Base-by-base conservation (phyloP, 2,329 filamentous ascomycete genomes). In the Hymenoscyphus fructigenus region DNA sequence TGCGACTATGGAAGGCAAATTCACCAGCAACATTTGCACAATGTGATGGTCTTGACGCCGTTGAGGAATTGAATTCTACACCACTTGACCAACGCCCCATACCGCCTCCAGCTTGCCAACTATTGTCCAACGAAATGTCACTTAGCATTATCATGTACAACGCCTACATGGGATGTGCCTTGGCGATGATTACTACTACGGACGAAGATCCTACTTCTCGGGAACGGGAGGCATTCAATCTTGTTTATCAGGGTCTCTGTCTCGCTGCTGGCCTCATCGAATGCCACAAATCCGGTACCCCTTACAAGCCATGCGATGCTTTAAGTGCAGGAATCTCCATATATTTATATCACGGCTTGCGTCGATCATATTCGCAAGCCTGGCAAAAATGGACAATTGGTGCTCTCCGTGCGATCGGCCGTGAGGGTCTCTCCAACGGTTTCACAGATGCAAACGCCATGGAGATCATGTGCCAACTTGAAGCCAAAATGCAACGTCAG, bases 221-320 rank as follows among this genome's bases (percentile, higher is more conserved):
- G 36, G 67, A 70, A 20, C 36, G 65, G 0, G 67, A 70, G 32
- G 61, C 62, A 12, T 70, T 61, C 41, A 63, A 63, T 20, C 64
- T 70, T 9, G 65, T 66, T 7, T 70, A 70, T 53, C 59, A 66
- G 17, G 69, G 64, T 29, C 57, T 70, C 4, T 61, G 65, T 1
- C 64, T 70, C 23, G 56, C 41, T 15, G 65, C 65, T 1, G 64
- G 65, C 0, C 38, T 70, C 7, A 59, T 66, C 5, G 29, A 65
- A 10, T 34, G 47, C n/a, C 44, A 67, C 23, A 62, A 60, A 3
- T 29, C 66, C n/a, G 20, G 57, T 12, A 29, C 23, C 1, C 6
- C 15, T 7, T 70, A 70, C 55, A 70, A 68, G 57, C 66, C 68
- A 1, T 69, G 68, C 53, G 69, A 71, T 57, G 56, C 67, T 20